phyloP scores from a whole-genome alignment of 129 eudicot genomes.

The Escallonia herrerae region DNA sequence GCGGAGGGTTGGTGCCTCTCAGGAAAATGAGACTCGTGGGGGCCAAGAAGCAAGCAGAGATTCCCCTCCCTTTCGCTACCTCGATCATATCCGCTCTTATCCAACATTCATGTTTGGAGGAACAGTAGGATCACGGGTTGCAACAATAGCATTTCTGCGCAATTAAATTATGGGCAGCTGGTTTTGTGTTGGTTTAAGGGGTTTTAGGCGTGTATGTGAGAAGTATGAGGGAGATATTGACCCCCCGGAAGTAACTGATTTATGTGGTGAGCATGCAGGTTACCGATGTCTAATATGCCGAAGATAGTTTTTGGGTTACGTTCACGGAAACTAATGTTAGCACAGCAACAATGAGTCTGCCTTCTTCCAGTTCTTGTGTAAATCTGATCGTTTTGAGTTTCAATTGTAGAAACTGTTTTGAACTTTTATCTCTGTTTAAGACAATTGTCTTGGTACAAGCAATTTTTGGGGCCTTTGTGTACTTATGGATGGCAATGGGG shows the following conservation, averaged over 20 bases:
- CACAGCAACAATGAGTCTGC: too few species aligned
- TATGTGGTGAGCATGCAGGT: background rate
- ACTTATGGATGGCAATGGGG: too few species aligned
- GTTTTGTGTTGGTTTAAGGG: conserved; percentile 5
- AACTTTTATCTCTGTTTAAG: too few species aligned
- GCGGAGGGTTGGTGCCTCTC: conserved; percentile 39
- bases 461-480: too few species aligned
- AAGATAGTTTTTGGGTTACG: background rate
- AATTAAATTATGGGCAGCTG: conserved; percentile 26
- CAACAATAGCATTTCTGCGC: conserved; percentile 86
- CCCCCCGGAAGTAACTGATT: conserved; percentile 8
- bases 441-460: too few species aligned
- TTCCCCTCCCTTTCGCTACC: conserved; percentile 42
- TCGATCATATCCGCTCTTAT: conserved; percentile 85
- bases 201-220: conserved; percentile 13
- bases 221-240: background rate
- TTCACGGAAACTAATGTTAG: too few species aligned
- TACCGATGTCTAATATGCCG: background rate
- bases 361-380: too few species aligned
- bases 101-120: conserved; percentile 99
- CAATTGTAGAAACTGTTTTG: too few species aligned
- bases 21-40: conserved; percentile 22
- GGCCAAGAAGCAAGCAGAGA: background rate
- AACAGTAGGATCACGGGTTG: conserved; percentile 89
- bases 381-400: too few species aligned